Percentiles rank a stretch among this genome's conserved stretches.
phyloP scores from a whole-genome alignment of 2,329 filamentous ascomycete species.

The Calonectria fujianensis region DNA sequence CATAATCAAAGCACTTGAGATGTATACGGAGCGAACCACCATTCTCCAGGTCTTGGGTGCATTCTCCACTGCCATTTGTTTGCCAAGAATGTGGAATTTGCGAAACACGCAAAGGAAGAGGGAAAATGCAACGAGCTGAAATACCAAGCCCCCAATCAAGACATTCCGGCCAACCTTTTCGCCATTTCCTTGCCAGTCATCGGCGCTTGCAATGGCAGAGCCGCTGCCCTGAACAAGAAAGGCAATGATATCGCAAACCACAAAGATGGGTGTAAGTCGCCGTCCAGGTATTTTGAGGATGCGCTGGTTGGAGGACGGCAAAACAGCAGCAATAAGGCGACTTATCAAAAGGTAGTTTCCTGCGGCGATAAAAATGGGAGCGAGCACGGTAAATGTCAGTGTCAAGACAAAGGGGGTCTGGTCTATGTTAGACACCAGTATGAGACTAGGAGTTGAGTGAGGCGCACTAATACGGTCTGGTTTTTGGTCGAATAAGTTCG shows the following conservation, averaged over 20 bases:
- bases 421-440: neutral
- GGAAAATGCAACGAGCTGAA: slow-evolving; percentile 64
- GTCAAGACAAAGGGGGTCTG: slow-evolving; percentile 63
- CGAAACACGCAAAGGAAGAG: slow-evolving; percentile 64
- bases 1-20: slow-evolving; percentile 67
- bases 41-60: slow-evolving; percentile 61
- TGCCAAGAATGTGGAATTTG: slow-evolving; percentile 61
- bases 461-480: slow-evolving; percentile 58
- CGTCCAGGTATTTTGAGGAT: slow-evolving; percentile 61
- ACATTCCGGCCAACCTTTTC: slow-evolving; percentile 63
- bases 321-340: slow-evolving; percentile 64
- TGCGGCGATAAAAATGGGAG: slow-evolving; percentile 69
- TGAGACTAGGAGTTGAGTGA: neutral
- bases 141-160: slow-evolving; percentile 64
- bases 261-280: slow-evolving; percentile 67
- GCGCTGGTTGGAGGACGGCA: slow-evolving; percentile 58
- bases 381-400: slow-evolving; percentile 66
- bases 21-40: slow-evolving; percentile 64
- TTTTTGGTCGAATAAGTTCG: slow-evolving; percentile 62
- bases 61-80: slow-evolving; percentile 44
- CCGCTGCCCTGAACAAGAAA: slow-evolving; percentile 68
- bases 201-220: slow-evolving; percentile 64
- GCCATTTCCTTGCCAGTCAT: slow-evolving; percentile 64
- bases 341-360: slow-evolving; percentile 71
- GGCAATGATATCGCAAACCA: slow-evolving; percentile 66